Base-by-base conservation (phyloP, 2,329 filamentous ascomycete species). In the Fragosphaeria purpurea region DNA sequence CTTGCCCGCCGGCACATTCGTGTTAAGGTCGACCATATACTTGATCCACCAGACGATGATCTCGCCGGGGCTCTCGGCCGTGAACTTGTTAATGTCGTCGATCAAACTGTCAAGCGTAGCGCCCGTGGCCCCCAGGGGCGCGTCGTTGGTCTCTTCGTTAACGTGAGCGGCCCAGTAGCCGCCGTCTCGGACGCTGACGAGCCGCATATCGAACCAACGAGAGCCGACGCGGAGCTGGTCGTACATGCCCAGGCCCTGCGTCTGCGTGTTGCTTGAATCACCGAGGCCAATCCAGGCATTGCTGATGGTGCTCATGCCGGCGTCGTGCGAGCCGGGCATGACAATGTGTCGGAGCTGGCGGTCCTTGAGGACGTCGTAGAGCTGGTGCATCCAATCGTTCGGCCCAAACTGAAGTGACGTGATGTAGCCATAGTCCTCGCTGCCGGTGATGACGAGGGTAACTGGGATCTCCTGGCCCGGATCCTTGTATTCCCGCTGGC, bases 291-390 rank as follows among this genome's bases (percentile, higher is more conserved):
- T 60, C 5, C 70, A 69, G 11, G 59, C 56, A 44, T 57, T 50
- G 11, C 60, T 67, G 53, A 71, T 70, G 1, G 54, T 62, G 31
- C 64, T 67, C 71, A 76, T 75, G n/a, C 71, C 73, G 0, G 71
- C 63, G 51, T 75, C 70, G 53, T 76, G 72, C 4, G 70, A 67
- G 7, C 72, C 73, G 0, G 72, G 72, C 63, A 76, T 69, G 46
- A 69, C 64, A 13, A 76, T 63, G 34, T 74, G 66, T 47, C 68
- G 67, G 0, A 76, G 58, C 1, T 65, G 66, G 9, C 72, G 65
- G 53, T 64, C 60, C 39, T 61, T 60, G 53, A 67, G 66, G 3
- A 61, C 59, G 13, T 62, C 50, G 51, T 65, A 62, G 8, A 67
- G 57, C 6, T 52, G 50, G 37, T 54, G 58, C 65, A 67, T 67